Base-by-base conservation (phyloP, 164 flowering plant species). In the Berberis vulgaris region DNA sequence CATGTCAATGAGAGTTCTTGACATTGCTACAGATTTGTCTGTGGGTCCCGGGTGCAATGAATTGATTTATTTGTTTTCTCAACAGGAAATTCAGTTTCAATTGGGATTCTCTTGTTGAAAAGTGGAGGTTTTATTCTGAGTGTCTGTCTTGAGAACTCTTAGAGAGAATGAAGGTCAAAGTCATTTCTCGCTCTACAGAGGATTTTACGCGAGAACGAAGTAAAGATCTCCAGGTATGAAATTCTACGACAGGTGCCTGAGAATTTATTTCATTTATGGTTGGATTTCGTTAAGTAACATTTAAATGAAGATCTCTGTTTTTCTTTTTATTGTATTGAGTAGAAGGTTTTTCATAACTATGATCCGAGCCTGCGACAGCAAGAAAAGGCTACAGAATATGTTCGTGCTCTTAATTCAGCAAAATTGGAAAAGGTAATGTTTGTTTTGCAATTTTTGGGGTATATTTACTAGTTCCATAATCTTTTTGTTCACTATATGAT, bases 131-230 rank as follows among this genome's bases (percentile, higher is more conserved):
- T 26, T 26, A 26, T 26, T 26, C 26, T 26, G 26, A 26, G 26
- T 26, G 26, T 6, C 53, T 7, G 65, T 2, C 66, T 46, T 46
- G 49, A 46, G 8, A 8, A 26, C 26, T 26, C 49, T 46, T 5
- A 8, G 49, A 46, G 12, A 50, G 11, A 50, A 94, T 94, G 98
- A 88, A 74, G 77, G 86, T 91, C 1, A 88, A 87, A 69, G 83
- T 78, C 8, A 86, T 94, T 45, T 87, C 97, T 2, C 94, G 98
- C 42, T 81, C 95, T 1, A 66, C 82, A 0, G 97, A 90, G 53
- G 97, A 88, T 65, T 94, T 84, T 76, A 90, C 96, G 13, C 88
- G 97, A 41, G 97, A 90, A 77, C 84, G 97, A 59, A 91, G 97
- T 76, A 79, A 87, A 49, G 98, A 94, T 69, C 96, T 94, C 54